Base-by-base conservation (phyloP, 2,329 filamentous ascomycete species). In the Mycogone perniciosa region DNA sequence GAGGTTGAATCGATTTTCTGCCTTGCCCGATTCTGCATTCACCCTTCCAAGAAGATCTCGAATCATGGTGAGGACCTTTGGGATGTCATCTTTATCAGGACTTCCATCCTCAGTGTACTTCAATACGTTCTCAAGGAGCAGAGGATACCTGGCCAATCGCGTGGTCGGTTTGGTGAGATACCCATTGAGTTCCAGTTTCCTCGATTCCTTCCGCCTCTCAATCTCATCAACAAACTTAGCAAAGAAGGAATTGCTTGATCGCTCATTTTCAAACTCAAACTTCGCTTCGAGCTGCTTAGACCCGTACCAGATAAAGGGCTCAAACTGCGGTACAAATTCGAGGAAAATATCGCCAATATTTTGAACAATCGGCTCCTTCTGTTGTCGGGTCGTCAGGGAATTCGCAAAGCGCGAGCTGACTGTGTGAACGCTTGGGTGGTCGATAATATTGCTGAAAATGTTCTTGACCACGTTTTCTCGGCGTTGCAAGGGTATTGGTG, bases 121-220 rank as follows among this genome's bases (percentile, higher is more conserved):
- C 57, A 90, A 72, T 35, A 97, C 89, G 57, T 91, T 90, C 60
- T 97, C 93, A 11, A 99, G 76, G 9, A 99, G 76, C 35, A 99
- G 75, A 4, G 93, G 93, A 67, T 99, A 99, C 68, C 93, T 83
- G 39, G 93, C 93, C 62, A 99, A 74, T 73, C 93, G 84, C 13
- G 93, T 99, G 2, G 93, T 99, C 1, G 93, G 93, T 69, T 99
- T 99, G 7, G 93, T 99, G 47, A 99, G 76, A 64, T 99, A 99
- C 59, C 93, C 93, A 67, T 99, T 99, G 53, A 99, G 76, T 69
- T 99, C 93, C 43, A 99, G 77, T 71, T 99, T 99, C 57, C 93
- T 82, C 5, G 92, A 97, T 68, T 99, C 93, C 67, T 96, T 96
- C 60, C 95, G 81, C 52, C 93, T 80, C 69, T 99, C 93, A 5